Base-by-base conservation (phyloP, 352 stramenopile genomes). In the Globisporangium okanoganense region DNA sequence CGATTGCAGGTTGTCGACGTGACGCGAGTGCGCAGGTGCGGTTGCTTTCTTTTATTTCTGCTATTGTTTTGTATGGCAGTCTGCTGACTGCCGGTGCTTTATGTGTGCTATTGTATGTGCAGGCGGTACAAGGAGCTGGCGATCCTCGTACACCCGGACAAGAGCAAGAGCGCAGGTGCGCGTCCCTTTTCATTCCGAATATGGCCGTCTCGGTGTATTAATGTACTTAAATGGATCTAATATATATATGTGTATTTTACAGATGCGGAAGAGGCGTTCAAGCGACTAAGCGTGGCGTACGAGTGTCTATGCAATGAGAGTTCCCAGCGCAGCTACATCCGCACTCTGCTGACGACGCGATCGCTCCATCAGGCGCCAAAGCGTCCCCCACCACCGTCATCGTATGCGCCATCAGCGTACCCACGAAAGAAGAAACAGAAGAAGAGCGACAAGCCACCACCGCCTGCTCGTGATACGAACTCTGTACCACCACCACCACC, bases 231-330 rank as follows among this genome's bases (percentile, higher is more conserved):
- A 9, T 20, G 12, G 8, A 52, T 24, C n/a, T n/a, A 33, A 4
- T 38, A 2, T 41, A n/a, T 13, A 3, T n/a, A 2, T 48, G 44
- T 20, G 38, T 49, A 4, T 56, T 35, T 44, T 67, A 31, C 62
- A 94, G 85, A 70, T 43, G 85, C 85, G 0, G 85, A 87, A 35
- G 76, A 82, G 12, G 82, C 82, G 5, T 94, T 94, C 70, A 90
- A 92, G 68, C 81, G 81, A 6, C 58, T 94, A 31, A 88, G 81
- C 50, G 69, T 82, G 33, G 82, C 85, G 2, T 94, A 94, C 61
- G 82, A 92, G 44, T 92, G 85, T 66, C 68, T 94, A 2, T 62
- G 71, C 7, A 61, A 88, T 38, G 72, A 85, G 60, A 33, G 8
- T 4, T 66, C 56, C 1, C 82, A 90, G 62, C 67, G 71, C n/a